Evolutionary conservation across 2,329 filamentous ascomycete genomes (phyloP).

Genomic region (Chalara sp.): DNA sequence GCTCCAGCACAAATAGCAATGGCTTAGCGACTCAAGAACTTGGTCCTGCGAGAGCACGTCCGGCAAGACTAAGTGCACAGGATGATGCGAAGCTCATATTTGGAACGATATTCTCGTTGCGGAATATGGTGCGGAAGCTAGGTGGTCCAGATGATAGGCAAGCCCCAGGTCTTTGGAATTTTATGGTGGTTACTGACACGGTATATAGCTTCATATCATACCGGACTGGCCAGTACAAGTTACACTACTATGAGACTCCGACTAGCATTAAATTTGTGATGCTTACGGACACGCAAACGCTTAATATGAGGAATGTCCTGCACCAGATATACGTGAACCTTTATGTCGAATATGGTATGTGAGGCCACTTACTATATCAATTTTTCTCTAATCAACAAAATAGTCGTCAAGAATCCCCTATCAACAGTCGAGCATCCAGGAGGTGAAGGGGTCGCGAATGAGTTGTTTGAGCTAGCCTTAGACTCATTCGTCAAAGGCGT

Average conservation of each 20-base stretch:
- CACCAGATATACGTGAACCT: conserved; percentile 99
- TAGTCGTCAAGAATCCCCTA: conserved; percentile 66
- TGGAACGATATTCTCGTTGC: conserved; percentile 89
- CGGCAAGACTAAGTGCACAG: conserved; percentile 38
- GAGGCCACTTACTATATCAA: conserved; percentile 7
- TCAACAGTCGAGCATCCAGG: conserved; percentile 62
- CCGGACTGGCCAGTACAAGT: conserved; percentile 90
- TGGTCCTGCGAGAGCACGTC: conserved; percentile 23
- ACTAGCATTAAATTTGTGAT: conserved; percentile 95
- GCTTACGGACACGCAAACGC: conserved; percentile 82
- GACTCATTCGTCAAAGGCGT: conserved; percentile 70
- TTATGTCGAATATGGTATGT: conserved; percentile 85
- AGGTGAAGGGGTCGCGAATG: conserved; percentile 63
- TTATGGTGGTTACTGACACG: not conserved
- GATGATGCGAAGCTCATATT: conserved; percentile 97
- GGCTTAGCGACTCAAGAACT: conserved; percentile 24
- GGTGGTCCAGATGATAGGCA: conserved; percentile 81
- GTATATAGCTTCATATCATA: conserved; percentile 75
- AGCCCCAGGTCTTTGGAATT: conserved; percentile 7
- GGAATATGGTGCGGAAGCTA: conserved; percentile 94
- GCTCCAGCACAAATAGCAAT: conserved; percentile 38
- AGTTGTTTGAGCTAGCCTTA: conserved; percentile 64
- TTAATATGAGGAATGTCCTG: conserved; percentile 87
- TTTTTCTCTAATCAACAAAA: not conserved
- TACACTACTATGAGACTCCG: conserved; percentile 98